Evolutionary conservation across 441 rosid species (phyloP).

Genomic region (Adansonia grandidieri): DNA sequence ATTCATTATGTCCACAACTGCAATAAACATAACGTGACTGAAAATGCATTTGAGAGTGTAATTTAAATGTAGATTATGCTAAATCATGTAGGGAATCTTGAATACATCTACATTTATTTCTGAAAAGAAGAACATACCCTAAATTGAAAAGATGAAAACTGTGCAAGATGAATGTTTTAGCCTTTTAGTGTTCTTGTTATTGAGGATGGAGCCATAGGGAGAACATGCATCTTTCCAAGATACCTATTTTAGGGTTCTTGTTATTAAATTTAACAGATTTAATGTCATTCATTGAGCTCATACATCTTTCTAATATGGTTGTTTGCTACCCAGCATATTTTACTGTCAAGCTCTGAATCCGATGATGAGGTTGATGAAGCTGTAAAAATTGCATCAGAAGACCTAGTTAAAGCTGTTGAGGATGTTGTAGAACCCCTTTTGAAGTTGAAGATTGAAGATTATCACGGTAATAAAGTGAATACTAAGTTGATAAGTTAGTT

Average conservation of each 20-base stretch:
- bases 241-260: constrained; percentile 1
- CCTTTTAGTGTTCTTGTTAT: not conserved
- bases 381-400: constrained; percentile 30
- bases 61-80: too few relatives aligned
- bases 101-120: too few relatives aligned
- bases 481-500: constrained; percentile 12
- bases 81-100: too few relatives aligned
- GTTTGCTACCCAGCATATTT: constrained; percentile 49
- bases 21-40: too few relatives aligned
- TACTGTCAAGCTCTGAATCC: constrained; percentile 59
- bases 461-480: constrained; percentile 42
- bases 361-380: constrained; percentile 55
- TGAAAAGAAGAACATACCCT: not conserved
- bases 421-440: constrained; percentile 60
- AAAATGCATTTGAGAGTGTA: too few relatives aligned
- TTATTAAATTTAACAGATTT: not conserved
- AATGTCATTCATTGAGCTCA: constrained; percentile 17
- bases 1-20: too few relatives aligned
- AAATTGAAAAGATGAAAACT: not conserved
- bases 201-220: not conserved
- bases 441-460: constrained; percentile 57
- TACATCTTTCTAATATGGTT: constrained; percentile 32
- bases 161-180: not conserved
- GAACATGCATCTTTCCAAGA: not conserved
- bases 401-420: constrained; percentile 37